Base-by-base conservation (phyloP, 495 filamentous ascomycete genomes). In the Letharia columbiana region DNA sequence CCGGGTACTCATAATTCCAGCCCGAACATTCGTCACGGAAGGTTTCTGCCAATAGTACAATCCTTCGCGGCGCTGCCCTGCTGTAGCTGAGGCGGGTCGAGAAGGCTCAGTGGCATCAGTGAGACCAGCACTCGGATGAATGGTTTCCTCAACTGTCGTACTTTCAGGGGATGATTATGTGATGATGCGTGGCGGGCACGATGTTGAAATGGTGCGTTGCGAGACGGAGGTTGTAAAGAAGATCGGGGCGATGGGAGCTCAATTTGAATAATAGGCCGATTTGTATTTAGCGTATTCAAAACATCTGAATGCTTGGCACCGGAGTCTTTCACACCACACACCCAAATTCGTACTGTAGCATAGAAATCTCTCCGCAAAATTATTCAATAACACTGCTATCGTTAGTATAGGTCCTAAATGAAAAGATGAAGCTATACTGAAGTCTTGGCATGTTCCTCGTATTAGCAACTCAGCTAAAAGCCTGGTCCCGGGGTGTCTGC, bases 21-120 rank as follows among this genome's bases (percentile, higher is more conserved):
- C 47, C 1, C 28, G 47, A 28, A 7, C 5, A 10, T 8, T 1
- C 23, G 0, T 1, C 1, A 0, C 8, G n/a, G n/a, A 8, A 28
- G 3, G n/a, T 9, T 28, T 50, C 47, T 10, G 4, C 1, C 2
- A 12, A 23, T 50, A 12, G n/a, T 45, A 20, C 44, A 7, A 50
- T 23, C 28, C 47, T 50, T 28, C 23, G 23, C 7, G n/a, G 47
- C 20, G 47, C 47, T 50, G 8, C 47, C 8, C 11, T 23, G 47
- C n/a, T 50, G n/a, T n/a, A 50, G n/a, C 47, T n/a, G 47, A 50
- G 47, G n/a, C 47, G 13, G 5, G 41, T 44, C 41, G 41, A n/a
- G 20, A 50, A 11, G 47, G 47, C 9, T 50, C 20, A 50, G 47
- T 9, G 47, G 47, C n/a, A n/a, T 50, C n/a, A 28, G 47, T 11